phyloP scores from a whole-genome alignment of 2,329 filamentous ascomycete species.

The Pseudogymnoascus destructans region DNA sequence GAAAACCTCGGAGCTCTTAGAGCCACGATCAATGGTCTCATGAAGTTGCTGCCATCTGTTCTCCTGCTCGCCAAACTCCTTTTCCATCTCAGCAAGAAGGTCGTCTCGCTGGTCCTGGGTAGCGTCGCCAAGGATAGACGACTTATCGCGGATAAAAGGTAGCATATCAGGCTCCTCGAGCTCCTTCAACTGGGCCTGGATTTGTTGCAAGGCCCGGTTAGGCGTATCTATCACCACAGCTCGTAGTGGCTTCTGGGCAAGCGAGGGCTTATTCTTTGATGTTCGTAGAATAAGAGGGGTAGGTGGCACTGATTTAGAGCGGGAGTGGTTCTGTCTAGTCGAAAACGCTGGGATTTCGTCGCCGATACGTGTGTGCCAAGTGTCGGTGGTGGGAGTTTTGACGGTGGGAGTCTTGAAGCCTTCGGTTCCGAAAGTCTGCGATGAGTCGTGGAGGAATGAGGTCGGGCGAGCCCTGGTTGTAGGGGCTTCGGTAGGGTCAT shows the following conservation, averaged over 20 bases:
- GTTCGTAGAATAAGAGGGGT: conserved; percentile 38
- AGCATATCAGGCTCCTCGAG: conserved; percentile 20
- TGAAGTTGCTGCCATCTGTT: conserved; percentile 47
- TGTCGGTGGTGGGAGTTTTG: conserved; percentile 1
- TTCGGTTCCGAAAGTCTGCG: conserved; percentile 13
- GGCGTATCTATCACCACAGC: conserved; percentile 19
- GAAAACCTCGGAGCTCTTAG: conserved; percentile 11
- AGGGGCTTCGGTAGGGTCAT: background rate
- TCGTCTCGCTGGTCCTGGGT: conserved; percentile 11
- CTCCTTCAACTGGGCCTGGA: conserved; percentile 24
- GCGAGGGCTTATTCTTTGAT: conserved; percentile 30
- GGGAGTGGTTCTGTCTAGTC: conserved; percentile 33
- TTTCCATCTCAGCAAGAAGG: conserved; percentile 45
- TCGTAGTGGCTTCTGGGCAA: conserved; percentile 28
- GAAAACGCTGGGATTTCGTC: conserved; percentile 48
- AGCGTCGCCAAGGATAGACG: background rate
- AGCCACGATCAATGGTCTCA: conserved; percentile 32
- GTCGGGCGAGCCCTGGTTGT: background rate
- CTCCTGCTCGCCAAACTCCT: conserved; percentile 48
- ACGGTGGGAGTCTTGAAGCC: background rate
- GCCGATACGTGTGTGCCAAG: conserved; percentile 45
- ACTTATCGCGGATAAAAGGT: background rate
- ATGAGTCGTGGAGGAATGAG: conserved; percentile 24
- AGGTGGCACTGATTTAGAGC: conserved; percentile 40
- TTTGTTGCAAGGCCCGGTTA: conserved; percentile 21